phyloP scores from a whole-genome alignment of 805 yeast genomes.

The Monosporozyma unispora region DNA sequence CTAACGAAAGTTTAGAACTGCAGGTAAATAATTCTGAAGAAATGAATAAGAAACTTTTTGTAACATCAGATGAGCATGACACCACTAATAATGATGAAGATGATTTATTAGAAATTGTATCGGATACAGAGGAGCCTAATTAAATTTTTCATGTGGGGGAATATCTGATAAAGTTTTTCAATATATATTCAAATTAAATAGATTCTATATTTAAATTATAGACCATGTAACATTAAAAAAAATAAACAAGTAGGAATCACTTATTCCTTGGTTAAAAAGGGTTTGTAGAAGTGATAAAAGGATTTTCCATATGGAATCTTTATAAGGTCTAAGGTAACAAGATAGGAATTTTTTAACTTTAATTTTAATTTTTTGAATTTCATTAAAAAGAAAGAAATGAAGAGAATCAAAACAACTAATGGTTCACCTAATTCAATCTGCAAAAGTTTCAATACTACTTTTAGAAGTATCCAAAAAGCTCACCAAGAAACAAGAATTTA shows the following conservation, averaged over 20 bases:
- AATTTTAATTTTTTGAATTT: no score
- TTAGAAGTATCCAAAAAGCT: no score
- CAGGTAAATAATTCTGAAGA: background rate
- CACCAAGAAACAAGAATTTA: no score
- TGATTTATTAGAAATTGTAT: constrained; percentile 12
- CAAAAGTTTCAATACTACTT: no score
- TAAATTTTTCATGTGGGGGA: background rate
- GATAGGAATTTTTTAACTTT: no score
- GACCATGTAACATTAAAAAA: background rate
- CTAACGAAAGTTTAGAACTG: constrained; percentile 1
- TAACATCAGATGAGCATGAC: background rate
- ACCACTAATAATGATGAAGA: constrained; percentile 9
- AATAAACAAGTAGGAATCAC: no score
- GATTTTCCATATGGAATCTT: background rate
- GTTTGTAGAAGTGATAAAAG: background rate
- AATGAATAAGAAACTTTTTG: background rate
- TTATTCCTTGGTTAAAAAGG: no score
- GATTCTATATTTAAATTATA: background rate
- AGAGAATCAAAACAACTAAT: no score
- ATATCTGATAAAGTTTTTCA: background rate
- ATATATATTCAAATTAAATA: background rate
- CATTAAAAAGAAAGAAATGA: no score
- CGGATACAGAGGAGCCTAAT: constrained; percentile 4
- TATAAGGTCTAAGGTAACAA: no score
- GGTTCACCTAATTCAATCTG: no score